Percentiles rank a stretch among this genome's conserved stretches.
phyloP scores from a whole-genome alignment of 805 yeast species.

The Hemisphaericaspora nanyangensis region DNA sequence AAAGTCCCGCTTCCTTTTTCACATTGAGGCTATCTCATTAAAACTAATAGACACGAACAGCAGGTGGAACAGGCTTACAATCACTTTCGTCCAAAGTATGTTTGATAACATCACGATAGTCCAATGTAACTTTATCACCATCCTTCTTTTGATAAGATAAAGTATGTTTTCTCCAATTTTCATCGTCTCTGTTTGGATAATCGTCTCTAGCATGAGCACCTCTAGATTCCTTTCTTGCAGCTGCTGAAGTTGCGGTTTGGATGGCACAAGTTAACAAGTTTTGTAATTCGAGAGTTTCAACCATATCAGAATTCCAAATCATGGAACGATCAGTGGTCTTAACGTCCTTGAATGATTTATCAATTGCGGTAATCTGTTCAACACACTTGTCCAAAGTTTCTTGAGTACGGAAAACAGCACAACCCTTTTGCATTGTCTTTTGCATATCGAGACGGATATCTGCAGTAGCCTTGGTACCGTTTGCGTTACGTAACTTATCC shows the following conservation, averaged over 20 bases:
- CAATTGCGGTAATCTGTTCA: slow-evolving; percentile 68
- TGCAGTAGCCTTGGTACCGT: slow-evolving; percentile 81
- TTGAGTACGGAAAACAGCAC: slow-evolving; percentile 95
- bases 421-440: slow-evolving; percentile 93
- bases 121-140: slow-evolving; percentile 71
- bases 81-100: slow-evolving; percentile 87
- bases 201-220: slow-evolving; percentile 99
- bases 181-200: slow-evolving; percentile 94
- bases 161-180: slow-evolving; percentile 96
- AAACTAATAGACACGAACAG: slow-evolving; percentile 87
- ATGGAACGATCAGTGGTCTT: slow-evolving; percentile 93
- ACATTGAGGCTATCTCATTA: too few relatives aligned
- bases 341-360: slow-evolving; percentile 67
- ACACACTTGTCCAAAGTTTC: slow-evolving; percentile 92
- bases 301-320: slow-evolving; percentile 98
- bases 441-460: slow-evolving; percentile 91
- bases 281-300: slow-evolving; percentile 93
- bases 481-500: slow-evolving; percentile 83
- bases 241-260: slow-evolving; percentile 93
- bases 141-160: slow-evolving; percentile 80
- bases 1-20: too few relatives aligned
- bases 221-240: slow-evolving; percentile 94
- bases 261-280: slow-evolving; percentile 96
- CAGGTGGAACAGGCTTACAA: slow-evolving; percentile 96
- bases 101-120: slow-evolving; percentile 80